Percentiles rank a stretch among this genome's conserved stretches.
These are phyloP conservation scores for Tulasnella sp. DNA, from an alignment of 768 basidiomycete species.

Conservation along the genomic window DNA sequence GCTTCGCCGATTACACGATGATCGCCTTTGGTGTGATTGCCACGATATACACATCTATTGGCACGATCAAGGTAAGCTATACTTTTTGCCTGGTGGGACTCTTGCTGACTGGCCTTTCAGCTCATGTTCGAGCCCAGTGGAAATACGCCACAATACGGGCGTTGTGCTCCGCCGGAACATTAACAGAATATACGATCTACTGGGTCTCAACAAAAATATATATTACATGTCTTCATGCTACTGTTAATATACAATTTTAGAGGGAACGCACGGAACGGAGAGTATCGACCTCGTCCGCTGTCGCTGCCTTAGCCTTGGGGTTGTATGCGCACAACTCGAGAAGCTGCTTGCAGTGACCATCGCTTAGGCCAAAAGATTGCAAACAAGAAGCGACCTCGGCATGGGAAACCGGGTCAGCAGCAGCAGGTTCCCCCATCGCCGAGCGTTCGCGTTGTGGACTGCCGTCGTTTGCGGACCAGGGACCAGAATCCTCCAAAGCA, in stretches of 20 bases:
- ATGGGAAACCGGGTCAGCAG: background rate
- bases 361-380: background rate
- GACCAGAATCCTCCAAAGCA: background rate
- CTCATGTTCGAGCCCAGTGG: slow-evolving; percentile 53
- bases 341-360: background rate
- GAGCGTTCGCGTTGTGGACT: background rate
- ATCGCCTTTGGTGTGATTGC: slow-evolving; percentile 70
- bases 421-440: background rate
- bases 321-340: slow-evolving; percentile 11
- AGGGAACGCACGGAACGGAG: slow-evolving; percentile 25
- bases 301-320: background rate
- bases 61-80: slow-evolving; percentile 63
- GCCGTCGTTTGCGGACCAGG: background rate
- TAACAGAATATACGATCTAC: background rate
- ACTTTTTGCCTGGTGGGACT: background rate
- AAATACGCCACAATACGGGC: slow-evolving; percentile 41
- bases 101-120: slow-evolving; percentile 36
- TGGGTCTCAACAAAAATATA: background rate
- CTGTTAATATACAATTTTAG: background rate
- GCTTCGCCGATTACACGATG: slow-evolving; percentile 63
- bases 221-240: background rate
- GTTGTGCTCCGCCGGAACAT: slow-evolving; percentile 31
- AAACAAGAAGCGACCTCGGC: background rate
- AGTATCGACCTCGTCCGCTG: background rate
- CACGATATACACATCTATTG: slow-evolving; percentile 71